Evolutionary conservation across 2,329 filamentous ascomycete genomes (phyloP), one percentile per base, ranked within the genome.

Genomic region (Aspergillus jensenii): DNA sequence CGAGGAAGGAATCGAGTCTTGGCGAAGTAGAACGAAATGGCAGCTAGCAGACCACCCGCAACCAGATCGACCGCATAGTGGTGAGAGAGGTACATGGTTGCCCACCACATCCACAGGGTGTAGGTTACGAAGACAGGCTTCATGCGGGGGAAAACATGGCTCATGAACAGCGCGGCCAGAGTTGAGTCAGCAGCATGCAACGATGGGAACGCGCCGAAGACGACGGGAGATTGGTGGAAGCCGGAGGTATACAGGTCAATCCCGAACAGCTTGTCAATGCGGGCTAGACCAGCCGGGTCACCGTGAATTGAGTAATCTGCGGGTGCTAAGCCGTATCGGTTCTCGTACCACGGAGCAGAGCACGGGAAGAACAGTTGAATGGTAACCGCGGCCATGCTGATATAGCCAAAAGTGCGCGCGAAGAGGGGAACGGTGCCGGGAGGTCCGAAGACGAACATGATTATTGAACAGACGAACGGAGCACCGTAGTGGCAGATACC

Each of bases 261-360:
- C 43, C 93, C 92, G 60, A 97, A 87, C n/a, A 97, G 84, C 71
- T 88, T 84, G 77, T 98, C 93, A 56, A 98, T 89, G 21, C 92
- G 89, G 61, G 90, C 90, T 60, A 98, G 84, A 52, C 93, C 93
- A 12, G 93, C 93, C 1, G 93, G 92, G 46, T 91, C 93, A 50
- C 93, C 93, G 45, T 85, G 82, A 83, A 98, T 96, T 47, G 90
- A 90, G 77, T 97, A 97, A 68, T 95, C 91, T 49, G 93, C 93
- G 2, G 93, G 93, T 31, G 91, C 91, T 52, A 97, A 81, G 15
- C 93, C 93, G 74, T 96, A 91, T 68, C 90, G 83, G 75, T 95
- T 96, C 81, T 97, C 93, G 71, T 97, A 98, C 93, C 93, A 98
- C 1, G 93, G 93, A 25, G 93, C 91, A 23, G 93, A 95, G 80